phyloP scores from a whole-genome alignment of 2,329 filamentous ascomycete species.

The Talaromyces sp. region DNA sequence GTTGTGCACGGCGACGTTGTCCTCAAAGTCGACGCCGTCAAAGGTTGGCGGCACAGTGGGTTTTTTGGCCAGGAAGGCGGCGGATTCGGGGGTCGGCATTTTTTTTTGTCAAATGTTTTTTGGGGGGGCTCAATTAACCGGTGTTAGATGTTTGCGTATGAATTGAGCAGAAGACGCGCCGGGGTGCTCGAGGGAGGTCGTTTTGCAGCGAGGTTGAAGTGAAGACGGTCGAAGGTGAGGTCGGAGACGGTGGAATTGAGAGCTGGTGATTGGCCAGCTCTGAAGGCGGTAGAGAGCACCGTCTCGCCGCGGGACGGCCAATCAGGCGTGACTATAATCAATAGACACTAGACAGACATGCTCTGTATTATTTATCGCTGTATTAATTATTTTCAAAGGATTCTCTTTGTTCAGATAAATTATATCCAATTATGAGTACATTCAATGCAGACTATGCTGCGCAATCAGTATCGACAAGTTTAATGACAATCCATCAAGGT shows the following conservation, averaged over 20 bases:
- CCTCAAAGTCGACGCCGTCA: conserved; percentile 61
- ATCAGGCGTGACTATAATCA: neutral
- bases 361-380: neutral
- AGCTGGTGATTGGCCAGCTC: neutral
- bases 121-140: neutral
- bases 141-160: neutral
- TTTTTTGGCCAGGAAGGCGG: conserved; percentile 58
- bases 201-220: neutral
- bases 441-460: neutral
- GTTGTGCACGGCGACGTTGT: conserved; percentile 57
- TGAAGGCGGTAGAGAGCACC: neutral
- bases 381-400: neutral
- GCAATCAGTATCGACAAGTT: neutral
- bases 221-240: neutral
- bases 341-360: neutral
- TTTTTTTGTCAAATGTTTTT: conserved; percentile 6
- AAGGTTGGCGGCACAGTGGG: conserved; percentile 61
- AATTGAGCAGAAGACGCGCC: neutral
- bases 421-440: neutral
- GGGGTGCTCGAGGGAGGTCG: neutral
- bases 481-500: neutral
- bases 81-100: conserved; percentile 63
- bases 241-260: neutral
- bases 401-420: neutral
- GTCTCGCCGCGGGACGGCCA: neutral